Conservation (phyloP, 345 rosid genomes). For the Citrus unshiu region DNA sequence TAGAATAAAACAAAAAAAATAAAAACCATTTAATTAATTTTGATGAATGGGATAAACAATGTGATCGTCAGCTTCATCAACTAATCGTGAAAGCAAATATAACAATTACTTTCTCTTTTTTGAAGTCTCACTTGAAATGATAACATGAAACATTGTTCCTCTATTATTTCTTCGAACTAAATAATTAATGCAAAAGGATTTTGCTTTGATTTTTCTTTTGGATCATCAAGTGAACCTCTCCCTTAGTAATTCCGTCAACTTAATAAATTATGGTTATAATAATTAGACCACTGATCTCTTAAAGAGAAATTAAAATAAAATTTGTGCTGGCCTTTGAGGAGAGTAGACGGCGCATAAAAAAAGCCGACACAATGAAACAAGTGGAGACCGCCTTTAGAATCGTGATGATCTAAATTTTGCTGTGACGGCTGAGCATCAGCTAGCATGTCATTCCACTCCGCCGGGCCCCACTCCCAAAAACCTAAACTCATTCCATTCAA, state of each 20-base stretch:
- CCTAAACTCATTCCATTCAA: no score
- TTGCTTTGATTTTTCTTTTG: not conserved
- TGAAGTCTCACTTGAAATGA: not conserved
- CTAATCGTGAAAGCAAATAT: not conserved
- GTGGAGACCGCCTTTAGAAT: not conserved
- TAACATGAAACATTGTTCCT: not conserved
- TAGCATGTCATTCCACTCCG: no score
- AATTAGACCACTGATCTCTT: not conserved
- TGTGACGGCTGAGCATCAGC: not conserved
- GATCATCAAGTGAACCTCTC: not conserved
- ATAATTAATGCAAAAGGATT: not conserved
- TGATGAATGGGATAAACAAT: conserved; percentile 1
- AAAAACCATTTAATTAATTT: not conserved
- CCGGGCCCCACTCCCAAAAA: no score
- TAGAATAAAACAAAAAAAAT: not conserved
- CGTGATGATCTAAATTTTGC: not conserved
- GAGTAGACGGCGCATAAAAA: not conserved
- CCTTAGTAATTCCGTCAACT: not conserved
- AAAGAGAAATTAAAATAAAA: not conserved
- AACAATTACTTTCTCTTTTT: not conserved
- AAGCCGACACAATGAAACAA: not conserved
- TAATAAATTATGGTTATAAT: not conserved
- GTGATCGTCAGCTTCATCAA: conserved; percentile 4
- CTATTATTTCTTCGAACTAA: not conserved
- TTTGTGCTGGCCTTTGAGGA: not conserved